A percentile compares a stretch with the other conserved stretches of the same genome.
These are phyloP conservation scores for Calonectria hawksworthii DNA, from an alignment of 2,329 filamentous ascomycete genomes.

Conservation along the genomic window DNA sequence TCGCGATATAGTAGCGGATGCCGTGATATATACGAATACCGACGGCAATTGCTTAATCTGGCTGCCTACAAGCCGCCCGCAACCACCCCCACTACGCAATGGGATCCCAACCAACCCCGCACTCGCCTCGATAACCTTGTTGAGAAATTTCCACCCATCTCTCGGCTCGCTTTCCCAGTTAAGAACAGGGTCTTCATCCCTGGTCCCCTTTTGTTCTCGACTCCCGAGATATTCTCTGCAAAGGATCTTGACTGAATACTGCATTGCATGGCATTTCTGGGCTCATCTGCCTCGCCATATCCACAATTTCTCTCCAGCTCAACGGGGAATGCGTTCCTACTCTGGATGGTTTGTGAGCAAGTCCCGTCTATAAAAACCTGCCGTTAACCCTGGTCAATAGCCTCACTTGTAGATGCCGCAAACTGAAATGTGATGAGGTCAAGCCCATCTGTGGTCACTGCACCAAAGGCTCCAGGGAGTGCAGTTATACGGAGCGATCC, in stretches of 20 bases:
- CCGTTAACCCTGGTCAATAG: constrained; percentile 23
- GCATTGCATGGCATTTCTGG: not conserved
- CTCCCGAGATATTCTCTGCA: not conserved
- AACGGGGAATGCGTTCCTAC: constrained; percentile 38
- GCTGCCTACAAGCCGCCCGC: constrained; percentile 1
- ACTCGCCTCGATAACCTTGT: constrained; percentile 36
- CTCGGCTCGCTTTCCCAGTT: constrained; percentile 26
- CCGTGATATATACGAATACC: not conserved
- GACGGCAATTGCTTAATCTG: not conserved
- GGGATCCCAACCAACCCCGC: constrained; percentile 27
- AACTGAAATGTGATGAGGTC: constrained; percentile 45
- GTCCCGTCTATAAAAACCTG: not conserved
- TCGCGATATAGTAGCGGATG: not conserved
- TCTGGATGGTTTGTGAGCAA: constrained; percentile 35
- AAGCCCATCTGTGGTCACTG: constrained; percentile 41
- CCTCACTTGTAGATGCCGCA: constrained; percentile 40
- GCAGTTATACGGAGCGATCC: constrained; percentile 34
- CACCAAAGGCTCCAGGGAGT: constrained; percentile 30
- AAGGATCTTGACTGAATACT: not conserved
- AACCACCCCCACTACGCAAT: not conserved
- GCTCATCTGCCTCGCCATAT: not conserved
- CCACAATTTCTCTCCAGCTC: not conserved
- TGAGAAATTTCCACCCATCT: not conserved
- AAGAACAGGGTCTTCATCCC: not conserved
- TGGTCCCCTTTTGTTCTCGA: not conserved